phyloP scores from a whole-genome alignment of 768 basidiomycete species.

The Mrakia frigida region DNA sequence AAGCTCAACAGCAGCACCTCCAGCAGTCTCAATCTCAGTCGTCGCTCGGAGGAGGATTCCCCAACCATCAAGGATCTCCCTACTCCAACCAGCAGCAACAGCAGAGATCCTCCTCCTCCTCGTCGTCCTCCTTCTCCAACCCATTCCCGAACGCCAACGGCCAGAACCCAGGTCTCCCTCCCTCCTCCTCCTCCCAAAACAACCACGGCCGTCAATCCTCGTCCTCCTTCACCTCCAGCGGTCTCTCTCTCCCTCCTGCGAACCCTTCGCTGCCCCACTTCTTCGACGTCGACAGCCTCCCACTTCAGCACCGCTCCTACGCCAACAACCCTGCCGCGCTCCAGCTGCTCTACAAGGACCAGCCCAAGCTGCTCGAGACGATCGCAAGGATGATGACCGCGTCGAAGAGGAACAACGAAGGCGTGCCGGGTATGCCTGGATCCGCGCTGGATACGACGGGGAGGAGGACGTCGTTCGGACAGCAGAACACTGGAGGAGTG shows the following conservation, averaged over 20 bases:
- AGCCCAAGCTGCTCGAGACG: not conserved
- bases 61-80: not conserved
- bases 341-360: slow-evolving; percentile 16
- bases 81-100: not conserved
- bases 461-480: slow-evolving; percentile 8
- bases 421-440: slow-evolving; percentile 17
- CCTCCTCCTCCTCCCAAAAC: not conserved
- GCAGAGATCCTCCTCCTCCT: slow-evolving; percentile 4
- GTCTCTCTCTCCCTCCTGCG: not conserved
- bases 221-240: not conserved
- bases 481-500: not conserved
- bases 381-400: slow-evolving; percentile 11
- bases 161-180: not conserved
- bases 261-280: slow-evolving; percentile 17
- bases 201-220: slow-evolving; percentile 3
- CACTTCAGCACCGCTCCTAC: not conserved
- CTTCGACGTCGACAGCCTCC: not conserved
- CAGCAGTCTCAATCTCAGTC: not conserved
- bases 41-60: not conserved
- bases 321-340: slow-evolving; percentile 27
- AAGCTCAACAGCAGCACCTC: slow-evolving; percentile 37
- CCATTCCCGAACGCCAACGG: not conserved
- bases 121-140: not conserved
- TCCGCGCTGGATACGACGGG: not conserved
- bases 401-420: slow-evolving; percentile 1